phyloP scores from a whole-genome alignment of 768 basidiomycete genomes.

The Mycena crocata region DNA sequence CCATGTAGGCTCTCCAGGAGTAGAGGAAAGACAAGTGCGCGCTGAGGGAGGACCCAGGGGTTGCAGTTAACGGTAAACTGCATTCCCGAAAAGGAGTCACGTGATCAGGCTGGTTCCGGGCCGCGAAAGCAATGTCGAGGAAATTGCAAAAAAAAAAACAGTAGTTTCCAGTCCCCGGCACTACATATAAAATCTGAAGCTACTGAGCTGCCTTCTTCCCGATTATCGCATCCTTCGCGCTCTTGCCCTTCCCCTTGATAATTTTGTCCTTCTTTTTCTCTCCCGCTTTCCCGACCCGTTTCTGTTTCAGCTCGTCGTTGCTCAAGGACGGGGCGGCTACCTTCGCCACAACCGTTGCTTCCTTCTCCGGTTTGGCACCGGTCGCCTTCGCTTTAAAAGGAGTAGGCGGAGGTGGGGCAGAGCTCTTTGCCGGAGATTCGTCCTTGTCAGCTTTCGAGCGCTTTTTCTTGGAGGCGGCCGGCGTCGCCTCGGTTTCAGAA shows the following conservation, averaged over 20 bases:
- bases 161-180: slow-evolving; percentile 57
- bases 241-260: slow-evolving; percentile 52
- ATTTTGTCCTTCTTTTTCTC: slow-evolving; percentile 71
- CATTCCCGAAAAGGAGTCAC: not conserved
- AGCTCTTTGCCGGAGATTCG: not conserved
- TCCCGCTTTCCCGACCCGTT: slow-evolving; percentile 53
- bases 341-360: not conserved
- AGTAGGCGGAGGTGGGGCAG: not conserved
- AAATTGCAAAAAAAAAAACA: not conserved
- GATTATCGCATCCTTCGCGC: slow-evolving; percentile 65
- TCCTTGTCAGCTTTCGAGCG: not conserved
- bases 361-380: slow-evolving; percentile 37
- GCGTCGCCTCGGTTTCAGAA: slow-evolving; percentile 4
- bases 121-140: not conserved
- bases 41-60: not conserved
- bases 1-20: slow-evolving; percentile 30
- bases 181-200: slow-evolving; percentile 51
- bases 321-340: slow-evolving; percentile 41
- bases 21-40: not conserved
- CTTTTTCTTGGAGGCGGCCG: slow-evolving; percentile 17
- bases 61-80: not conserved
- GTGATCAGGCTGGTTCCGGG: not conserved
- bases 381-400: slow-evolving; percentile 5
- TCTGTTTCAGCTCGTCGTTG: slow-evolving; percentile 65
- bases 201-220: slow-evolving; percentile 60